These are phyloP conservation scores for Crithidia fasciculata DNA, from an alignment of 208 protist genomes.

Conservation along the genomic window DNA sequence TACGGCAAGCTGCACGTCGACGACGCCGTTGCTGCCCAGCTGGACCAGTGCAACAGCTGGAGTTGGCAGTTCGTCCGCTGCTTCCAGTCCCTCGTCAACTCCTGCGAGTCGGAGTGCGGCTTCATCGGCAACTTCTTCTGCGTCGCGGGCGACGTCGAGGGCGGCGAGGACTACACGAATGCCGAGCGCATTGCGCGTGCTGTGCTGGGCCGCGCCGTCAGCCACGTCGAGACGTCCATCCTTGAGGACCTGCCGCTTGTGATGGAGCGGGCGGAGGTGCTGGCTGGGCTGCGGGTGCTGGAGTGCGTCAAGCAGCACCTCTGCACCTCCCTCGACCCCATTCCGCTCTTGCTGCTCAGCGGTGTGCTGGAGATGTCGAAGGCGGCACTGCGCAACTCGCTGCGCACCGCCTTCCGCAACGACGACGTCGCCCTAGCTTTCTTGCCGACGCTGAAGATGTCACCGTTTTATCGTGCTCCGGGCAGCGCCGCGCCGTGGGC, in stretches of 20 bases:
- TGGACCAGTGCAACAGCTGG: slow-evolving; percentile 70
- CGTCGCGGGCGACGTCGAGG: slow-evolving; percentile 44
- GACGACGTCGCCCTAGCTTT: slow-evolving; percentile 60
- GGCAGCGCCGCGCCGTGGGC: slow-evolving; percentile 19
- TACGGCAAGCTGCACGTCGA: slow-evolving; percentile 57
- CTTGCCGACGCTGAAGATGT: slow-evolving; percentile 46
- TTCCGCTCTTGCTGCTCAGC: slow-evolving; percentile 84
- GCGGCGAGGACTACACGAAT: slow-evolving; percentile 53
- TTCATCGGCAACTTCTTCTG: slow-evolving; percentile 88
- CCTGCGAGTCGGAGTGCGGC: slow-evolving; percentile 68
- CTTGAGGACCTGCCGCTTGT: slow-evolving; percentile 56
- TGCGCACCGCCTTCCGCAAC: slow-evolving; percentile 62
- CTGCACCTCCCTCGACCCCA: slow-evolving; percentile 77
- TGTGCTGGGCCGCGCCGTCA: slow-evolving; percentile 55
- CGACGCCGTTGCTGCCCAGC: slow-evolving; percentile 25
- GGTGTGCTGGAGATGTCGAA: slow-evolving; percentile 79
- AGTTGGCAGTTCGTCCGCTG: slow-evolving; percentile 61
- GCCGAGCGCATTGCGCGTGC: slow-evolving; percentile 61
- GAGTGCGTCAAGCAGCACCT: slow-evolving; percentile 80
- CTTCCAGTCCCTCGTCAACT: slow-evolving; percentile 62
- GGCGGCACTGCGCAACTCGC: slow-evolving; percentile 50
- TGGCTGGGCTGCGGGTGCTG: slow-evolving; percentile 71
- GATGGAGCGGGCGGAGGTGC: slow-evolving; percentile 51
- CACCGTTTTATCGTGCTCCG: slow-evolving; percentile 40
- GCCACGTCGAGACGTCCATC: slow-evolving; percentile 43